Base-by-base conservation (phyloP, 371 early-diverging fungal species). In the Dichotomocladium elegans region DNA sequence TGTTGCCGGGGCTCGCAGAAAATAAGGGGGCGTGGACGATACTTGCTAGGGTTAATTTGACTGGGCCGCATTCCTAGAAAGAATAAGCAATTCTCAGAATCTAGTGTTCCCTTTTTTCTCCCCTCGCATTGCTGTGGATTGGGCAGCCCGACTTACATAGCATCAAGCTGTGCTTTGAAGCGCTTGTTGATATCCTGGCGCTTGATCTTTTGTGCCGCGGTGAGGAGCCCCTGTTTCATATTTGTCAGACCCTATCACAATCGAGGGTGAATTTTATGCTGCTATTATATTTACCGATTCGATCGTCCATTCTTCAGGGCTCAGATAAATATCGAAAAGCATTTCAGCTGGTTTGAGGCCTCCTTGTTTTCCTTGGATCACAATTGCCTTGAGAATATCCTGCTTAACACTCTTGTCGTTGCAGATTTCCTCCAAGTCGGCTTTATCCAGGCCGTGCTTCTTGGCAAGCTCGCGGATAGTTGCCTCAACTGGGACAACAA, bases 131-230 rank as follows among this genome's bases (percentile, higher is more conserved):
- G n/a, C n/a, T n/a, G n/a, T n/a, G 4, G 42, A 25, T 3, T 28
- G 14, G 7, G 27, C 21, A 25, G 11, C 14, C 3, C 25, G 14
- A 50, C 60, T 60, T 82, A 88, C 69, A 82, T 74, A 1, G 51
- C 57, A 42, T 80, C 77, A 48, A 95, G 75, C 33, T 83, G 61
- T 1, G 28, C 26, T 47, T 69, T 61, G 67, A 84, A 90, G 26
- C 61, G 55, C 35, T 80, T 68, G 56, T 80, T 66, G 49, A 93
- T 80, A 46, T 85, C 88, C 43, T 77, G 78, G 47, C 96, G 85
- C 77, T 92, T 90, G 31, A 94, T 59, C 71, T 96, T 96, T 70
- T 86, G 86, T 4, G 95, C 92, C 2, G 95, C 92, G 0, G 96
- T 95, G 70, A 90, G 64, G 37, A 83, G 44, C 15, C 77, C 70